Percentiles rank a stretch among this genome's conserved stretches.
These are phyloP conservation scores for Fraxinus velutina DNA, from an alignment of 305 asterid genomes.

Conservation along the genomic window DNA sequence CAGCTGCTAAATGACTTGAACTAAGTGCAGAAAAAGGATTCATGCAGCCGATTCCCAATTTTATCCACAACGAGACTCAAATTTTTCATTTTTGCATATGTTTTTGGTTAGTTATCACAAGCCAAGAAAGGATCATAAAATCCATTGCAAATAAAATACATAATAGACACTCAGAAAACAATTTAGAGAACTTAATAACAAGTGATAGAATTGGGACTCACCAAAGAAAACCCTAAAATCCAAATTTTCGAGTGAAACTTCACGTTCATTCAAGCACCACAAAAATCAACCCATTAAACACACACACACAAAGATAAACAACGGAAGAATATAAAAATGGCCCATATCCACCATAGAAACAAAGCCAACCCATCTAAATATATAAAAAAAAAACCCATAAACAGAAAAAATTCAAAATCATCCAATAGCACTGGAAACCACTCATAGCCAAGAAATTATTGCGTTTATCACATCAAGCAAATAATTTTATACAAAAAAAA, in stretches of 20 bases:
- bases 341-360: background rate
- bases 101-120: background rate
- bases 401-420: conserved; percentile 4
- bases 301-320: background rate
- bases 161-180: background rate
- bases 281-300: background rate
- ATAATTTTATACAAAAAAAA: background rate
- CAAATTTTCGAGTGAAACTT: background rate
- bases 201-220: conserved; percentile 2
- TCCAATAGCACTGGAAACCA: background rate
- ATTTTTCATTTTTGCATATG: background rate
- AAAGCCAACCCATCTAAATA: background rate
- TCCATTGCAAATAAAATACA: background rate
- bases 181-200: background rate
- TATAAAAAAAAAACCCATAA: background rate
- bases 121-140: conserved; percentile 9
- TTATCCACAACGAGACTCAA: background rate
- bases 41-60: background rate
- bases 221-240: conserved; percentile 10
- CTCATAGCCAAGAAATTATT: background rate
- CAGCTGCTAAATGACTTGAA: background rate
- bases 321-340: background rate
- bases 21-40: background rate
- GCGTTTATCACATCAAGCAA: background rate
- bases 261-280: conserved; percentile 1